Conservation (phyloP, 2,329 filamentous ascomycete genomes). For the Botrytis sinoallii region DNA sequence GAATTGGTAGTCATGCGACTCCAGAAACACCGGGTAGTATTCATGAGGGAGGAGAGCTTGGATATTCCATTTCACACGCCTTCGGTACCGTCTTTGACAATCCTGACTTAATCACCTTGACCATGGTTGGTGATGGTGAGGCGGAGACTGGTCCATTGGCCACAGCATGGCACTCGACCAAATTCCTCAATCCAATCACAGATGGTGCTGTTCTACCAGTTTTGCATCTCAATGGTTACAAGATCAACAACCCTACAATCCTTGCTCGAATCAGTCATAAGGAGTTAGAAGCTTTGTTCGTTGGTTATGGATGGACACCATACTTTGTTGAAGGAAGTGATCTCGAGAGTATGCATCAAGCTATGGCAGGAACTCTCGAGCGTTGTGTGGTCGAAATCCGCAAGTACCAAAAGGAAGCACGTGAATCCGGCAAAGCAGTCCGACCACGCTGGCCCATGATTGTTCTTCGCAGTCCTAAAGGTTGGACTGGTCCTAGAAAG, state of each 20-base stretch:
- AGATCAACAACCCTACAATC: conserved; percentile 77
- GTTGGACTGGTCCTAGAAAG: conserved; percentile 74
- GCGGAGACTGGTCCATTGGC: conserved; percentile 77
- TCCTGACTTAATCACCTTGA: conserved; percentile 69
- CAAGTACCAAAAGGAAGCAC: conserved; percentile 66
- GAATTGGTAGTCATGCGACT: conserved; percentile 74
- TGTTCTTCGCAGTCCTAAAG: conserved; percentile 72
- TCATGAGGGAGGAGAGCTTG: conserved; percentile 77
- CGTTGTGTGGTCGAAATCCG: conserved; percentile 68
- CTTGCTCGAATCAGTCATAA: conserved; percentile 71
- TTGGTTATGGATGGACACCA: conserved; percentile 74
- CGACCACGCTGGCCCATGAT: conserved; percentile 78
- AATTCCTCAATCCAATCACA: conserved; percentile 75
- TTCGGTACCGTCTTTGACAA: conserved; percentile 76
- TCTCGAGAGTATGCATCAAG: conserved; percentile 72
- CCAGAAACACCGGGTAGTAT: conserved; percentile 75
- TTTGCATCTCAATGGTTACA: conserved; percentile 78
- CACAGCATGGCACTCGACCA: conserved; percentile 78
- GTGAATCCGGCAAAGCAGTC: conserved; percentile 65
- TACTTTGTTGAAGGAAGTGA: conserved; percentile 80
- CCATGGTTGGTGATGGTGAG: conserved; percentile 78
- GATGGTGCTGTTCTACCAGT: conserved; percentile 77
- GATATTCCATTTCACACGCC: conserved; percentile 77
- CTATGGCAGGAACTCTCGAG: conserved; percentile 75
- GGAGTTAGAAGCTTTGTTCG: conserved; percentile 66